A percentile compares a stretch with the other conserved stretches of the same genome.
phyloP scores from a whole-genome alignment of 306 rosid genomes.

The Leucaena leucocephala region DNA sequence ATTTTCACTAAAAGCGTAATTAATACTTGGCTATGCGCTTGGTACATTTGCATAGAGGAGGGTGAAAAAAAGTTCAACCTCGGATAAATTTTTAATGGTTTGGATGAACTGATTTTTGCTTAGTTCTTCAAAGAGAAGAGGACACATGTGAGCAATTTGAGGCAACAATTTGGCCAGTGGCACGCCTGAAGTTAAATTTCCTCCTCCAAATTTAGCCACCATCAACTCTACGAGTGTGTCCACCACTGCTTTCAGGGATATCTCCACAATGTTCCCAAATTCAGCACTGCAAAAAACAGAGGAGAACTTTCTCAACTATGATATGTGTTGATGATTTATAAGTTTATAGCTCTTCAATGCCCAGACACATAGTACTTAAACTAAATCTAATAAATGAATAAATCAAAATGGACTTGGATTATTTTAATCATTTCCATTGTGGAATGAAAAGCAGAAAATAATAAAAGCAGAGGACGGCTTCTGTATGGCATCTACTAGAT shows the following conservation, averaged over 20 bases:
- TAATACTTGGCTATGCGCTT: constrained; percentile 46
- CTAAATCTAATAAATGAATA: background rate
- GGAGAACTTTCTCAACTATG: background rate
- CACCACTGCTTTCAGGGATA: constrained; percentile 63
- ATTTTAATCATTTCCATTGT: background rate
- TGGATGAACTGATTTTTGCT: constrained; percentile 71
- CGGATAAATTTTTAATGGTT: constrained; percentile 56
- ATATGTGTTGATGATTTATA: background rate
- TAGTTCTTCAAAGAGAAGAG: constrained; percentile 69
- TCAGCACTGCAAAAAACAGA: constrained; percentile 61
- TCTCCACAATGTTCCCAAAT: constrained; percentile 63
- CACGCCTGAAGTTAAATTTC: constrained; percentile 56
- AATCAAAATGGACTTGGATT: background rate
- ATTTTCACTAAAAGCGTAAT: constrained; percentile 39
- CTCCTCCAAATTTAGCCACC: constrained; percentile 59
- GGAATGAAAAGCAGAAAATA: background rate
- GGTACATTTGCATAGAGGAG: constrained; percentile 79
- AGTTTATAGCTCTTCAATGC: background rate
- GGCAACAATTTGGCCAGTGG: constrained; percentile 80
- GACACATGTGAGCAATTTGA: constrained; percentile 76
- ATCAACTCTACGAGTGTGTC: constrained; percentile 58
- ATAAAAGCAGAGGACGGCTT: background rate
- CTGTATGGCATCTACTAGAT: background rate
- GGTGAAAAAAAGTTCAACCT: constrained; percentile 85
- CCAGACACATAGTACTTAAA: background rate